Conservation (phyloP, 768 basidiomycete species). For the Phylloporus sp. region DNA sequence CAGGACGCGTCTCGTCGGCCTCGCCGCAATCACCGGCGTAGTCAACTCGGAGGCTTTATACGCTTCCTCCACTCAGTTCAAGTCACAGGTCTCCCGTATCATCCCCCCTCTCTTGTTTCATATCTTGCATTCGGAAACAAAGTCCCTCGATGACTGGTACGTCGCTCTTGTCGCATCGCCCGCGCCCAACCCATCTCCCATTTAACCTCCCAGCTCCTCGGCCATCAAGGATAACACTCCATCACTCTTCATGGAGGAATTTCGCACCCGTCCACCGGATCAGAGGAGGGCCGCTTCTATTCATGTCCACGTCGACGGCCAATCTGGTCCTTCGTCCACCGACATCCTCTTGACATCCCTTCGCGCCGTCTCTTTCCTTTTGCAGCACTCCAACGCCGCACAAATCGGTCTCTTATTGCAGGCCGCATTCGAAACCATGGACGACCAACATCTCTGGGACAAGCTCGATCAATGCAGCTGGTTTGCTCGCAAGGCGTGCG, state of each 20-base stretch:
- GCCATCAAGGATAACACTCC: constrained; percentile 63
- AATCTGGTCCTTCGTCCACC: constrained; percentile 67
- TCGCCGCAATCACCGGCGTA: constrained; percentile 76
- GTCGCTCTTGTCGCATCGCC: background rate
- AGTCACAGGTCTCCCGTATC: constrained; percentile 63
- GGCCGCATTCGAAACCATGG: constrained; percentile 65
- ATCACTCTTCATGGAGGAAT: constrained; percentile 80
- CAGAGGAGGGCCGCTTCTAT: constrained; percentile 87
- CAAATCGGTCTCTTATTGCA: constrained; percentile 73
- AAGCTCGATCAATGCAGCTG: constrained; percentile 72
- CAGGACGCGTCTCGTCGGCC: constrained; percentile 80
- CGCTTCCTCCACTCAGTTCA: constrained; percentile 65
- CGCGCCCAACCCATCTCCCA: background rate
- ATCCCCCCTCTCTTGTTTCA: constrained; percentile 67
- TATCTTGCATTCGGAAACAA: constrained; percentile 56
- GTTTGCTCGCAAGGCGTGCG: constrained; percentile 71
- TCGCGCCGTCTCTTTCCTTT: constrained; percentile 62
- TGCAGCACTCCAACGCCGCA: constrained; percentile 69
- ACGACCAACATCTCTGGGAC: constrained; percentile 58
- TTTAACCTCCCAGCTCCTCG: constrained; percentile 39
- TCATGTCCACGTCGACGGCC: constrained; percentile 83
- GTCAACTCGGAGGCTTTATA: constrained; percentile 83
- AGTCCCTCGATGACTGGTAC: constrained; percentile 64
- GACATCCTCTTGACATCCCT: constrained; percentile 77
- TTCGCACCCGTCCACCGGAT: constrained; percentile 69